Conservation (phyloP, 257 asterid genomes). For the Anisodus acutangulus region DNA sequence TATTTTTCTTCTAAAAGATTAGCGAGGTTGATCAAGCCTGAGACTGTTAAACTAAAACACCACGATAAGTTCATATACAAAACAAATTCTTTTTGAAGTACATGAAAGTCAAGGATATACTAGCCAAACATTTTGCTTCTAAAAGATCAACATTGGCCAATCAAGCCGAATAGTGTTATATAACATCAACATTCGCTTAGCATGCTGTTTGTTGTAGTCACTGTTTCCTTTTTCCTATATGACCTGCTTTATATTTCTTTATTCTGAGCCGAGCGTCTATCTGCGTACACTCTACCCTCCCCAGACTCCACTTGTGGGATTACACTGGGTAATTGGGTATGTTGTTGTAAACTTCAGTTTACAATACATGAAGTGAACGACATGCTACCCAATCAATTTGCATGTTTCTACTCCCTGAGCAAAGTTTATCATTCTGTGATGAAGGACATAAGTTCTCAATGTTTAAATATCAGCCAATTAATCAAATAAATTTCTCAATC, state of each 20-base stretch:
- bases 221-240: too few species aligned
- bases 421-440: background rate
- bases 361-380: background rate
- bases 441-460: background rate
- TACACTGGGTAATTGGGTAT: too few species aligned
- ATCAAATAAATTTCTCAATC: background rate
- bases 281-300: too few species aligned
- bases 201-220: background rate
- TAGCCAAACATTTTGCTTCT: background rate
- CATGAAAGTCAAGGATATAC: background rate
- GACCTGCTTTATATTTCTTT: too few species aligned
- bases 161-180: background rate
- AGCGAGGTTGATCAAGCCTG: background rate
- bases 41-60: background rate
- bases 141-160: background rate
- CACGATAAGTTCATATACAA: background rate
- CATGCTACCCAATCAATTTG: background rate
- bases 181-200: background rate
- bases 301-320: too few species aligned
- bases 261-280: too few species aligned
- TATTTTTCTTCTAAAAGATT: background rate
- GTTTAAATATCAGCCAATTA: background rate
- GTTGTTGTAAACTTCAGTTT: background rate
- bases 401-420: background rate
- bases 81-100: background rate